These are phyloP conservation scores for Vigna trinervia DNA, from an alignment of 306 rosid genomes.

Conservation along the genomic window DNA sequence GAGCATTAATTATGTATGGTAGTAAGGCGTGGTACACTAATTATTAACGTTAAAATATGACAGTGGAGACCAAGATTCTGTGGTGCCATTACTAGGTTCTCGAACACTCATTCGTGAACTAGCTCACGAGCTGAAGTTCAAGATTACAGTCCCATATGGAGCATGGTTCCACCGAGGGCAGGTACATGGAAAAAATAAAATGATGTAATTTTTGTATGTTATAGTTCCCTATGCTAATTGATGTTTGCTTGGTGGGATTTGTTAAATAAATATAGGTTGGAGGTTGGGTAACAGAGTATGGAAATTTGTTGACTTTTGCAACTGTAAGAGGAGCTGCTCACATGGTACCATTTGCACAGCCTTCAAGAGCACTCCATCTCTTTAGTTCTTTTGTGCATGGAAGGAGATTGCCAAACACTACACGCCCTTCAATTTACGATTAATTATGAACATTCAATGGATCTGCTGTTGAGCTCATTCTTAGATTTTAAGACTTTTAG, in stretches of 20 bases:
- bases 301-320: conserved; percentile 76
- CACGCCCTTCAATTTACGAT: conserved; percentile 53
- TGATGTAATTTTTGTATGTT: not conserved
- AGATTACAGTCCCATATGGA: conserved; percentile 73
- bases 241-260: not conserved
- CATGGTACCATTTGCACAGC: conserved; percentile 93
- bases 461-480: conserved; percentile 26
- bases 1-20: too few species aligned
- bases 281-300: conserved; percentile 90
- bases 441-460: not conserved
- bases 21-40: not conserved
- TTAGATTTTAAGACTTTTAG: conserved; percentile 33
- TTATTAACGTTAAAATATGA: conserved; percentile 18
- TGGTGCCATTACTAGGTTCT: conserved; percentile 81
- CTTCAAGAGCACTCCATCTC: conserved; percentile 79
- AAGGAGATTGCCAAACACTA: conserved; percentile 71
- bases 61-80: conserved; percentile 95
- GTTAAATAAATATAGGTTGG: conserved; percentile 54
- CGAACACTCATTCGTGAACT: conserved; percentile 81
- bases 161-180: conserved; percentile 95
- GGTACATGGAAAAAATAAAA: conserved; percentile 43
- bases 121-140: conserved; percentile 70
- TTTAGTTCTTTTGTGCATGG: conserved; percentile 70
- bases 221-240: not conserved
- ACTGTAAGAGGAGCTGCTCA: conserved; percentile 91